Conservation (phyloP, 768 basidiomycete genomes). For the Pisolithus orientalis region DNA sequence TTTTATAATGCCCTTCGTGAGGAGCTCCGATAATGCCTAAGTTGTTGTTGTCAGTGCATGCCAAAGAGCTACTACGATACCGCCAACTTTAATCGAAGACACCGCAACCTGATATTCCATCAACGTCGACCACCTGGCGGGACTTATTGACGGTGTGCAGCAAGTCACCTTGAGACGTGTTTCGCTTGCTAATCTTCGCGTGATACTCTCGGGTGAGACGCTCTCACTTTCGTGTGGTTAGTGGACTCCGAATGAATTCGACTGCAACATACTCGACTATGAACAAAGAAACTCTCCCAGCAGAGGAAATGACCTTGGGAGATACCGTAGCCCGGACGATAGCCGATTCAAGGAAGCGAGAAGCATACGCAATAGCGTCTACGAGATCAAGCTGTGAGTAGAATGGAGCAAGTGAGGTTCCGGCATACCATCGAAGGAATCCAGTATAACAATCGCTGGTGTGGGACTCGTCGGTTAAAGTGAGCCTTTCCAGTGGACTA, state of each 20-base stretch:
- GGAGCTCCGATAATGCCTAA: constrained; percentile 36
- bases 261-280: constrained; percentile 14
- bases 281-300: constrained; percentile 10
- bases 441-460: constrained; percentile 16
- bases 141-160: background rate
- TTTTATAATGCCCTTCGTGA: constrained; percentile 31
- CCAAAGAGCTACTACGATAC: constrained; percentile 1
- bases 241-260: background rate
- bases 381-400: constrained; percentile 1
- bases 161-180: background rate
- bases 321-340: background rate
- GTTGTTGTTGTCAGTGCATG: constrained; percentile 1
- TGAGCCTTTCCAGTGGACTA: background rate
- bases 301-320: background rate
- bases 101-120: constrained; percentile 31
- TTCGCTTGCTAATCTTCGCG: background rate
- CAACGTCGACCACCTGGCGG: background rate
- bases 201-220: background rate
- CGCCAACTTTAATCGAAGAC: constrained; percentile 34
- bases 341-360: constrained; percentile 16
- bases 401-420: background rate
- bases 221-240: background rate
- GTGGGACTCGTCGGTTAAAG: constrained; percentile 1
- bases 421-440: constrained; percentile 13
- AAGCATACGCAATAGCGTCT: constrained; percentile 15